Evolutionary conservation across 495 filamentous ascomycete genomes (phyloP), one percentile per base, ranked within the genome.

Genomic region (Lophiostoma macrostomum): DNA sequence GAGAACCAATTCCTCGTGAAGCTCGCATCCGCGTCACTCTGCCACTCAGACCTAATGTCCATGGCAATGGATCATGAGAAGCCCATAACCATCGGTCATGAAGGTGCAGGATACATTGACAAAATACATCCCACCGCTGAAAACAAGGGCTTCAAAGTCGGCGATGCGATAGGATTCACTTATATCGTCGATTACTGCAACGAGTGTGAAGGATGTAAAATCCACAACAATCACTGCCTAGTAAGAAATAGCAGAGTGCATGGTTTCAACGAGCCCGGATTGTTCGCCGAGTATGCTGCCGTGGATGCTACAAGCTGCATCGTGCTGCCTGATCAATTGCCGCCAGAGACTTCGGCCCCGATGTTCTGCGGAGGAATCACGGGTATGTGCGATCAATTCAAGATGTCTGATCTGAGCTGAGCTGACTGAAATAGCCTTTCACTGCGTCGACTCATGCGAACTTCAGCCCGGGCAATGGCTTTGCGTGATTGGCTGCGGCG

Each of bases 371-470:
- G 53, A 16, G 64, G 64, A 2, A 49, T 61, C 28, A 67, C 64
- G 40, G 53, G 53, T 57, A 23, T 2, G 19, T 10, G 35, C 23
- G 0, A 1, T 10, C 16, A 3, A 11, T 20, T 11, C 3, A 23
- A 29, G 11, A 3, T 14, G 29, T 25, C 16, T 7, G 5, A 14
- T 14, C 27, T 25, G 8, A 6, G 8, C 20, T 35, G 39, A 18
- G 14, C 8, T 25, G 5, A 31, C 19, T 29, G 14, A 19, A 8
- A 36, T 23, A 57, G 68, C 69, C 8, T 72, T 69, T 47, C 66
- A 71, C 42, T 60, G 65, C 10, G 65, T 72, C 44, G 67, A 72
- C 44, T 64, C 56, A n/a, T 70, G 65, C 39, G 66, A 70, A 32
- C 53, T 72, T 2, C 39, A 64, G 29, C 39, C 61, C 11, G 66